These are phyloP conservation scores for Puccinia coronata DNA, from an alignment of 1,284 basidiomycete species.

Conservation along the genomic window DNA sequence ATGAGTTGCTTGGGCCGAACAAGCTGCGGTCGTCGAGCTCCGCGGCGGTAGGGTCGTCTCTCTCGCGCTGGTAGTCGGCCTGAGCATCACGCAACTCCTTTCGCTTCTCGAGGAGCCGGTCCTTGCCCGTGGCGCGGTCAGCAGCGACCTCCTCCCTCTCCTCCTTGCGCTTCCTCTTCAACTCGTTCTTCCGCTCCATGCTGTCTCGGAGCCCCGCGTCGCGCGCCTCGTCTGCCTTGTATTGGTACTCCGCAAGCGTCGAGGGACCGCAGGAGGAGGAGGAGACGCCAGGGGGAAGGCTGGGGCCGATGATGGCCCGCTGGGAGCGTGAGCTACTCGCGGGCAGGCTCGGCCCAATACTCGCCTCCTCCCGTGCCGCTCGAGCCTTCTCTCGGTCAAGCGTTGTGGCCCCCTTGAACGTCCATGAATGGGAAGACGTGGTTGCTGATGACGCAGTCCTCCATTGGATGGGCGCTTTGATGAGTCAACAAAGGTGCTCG, in stretches of 20 bases:
- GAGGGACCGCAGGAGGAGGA: too few species aligned
- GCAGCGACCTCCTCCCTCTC: conserved; percentile 22
- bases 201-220: not conserved
- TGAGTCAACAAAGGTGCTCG: not conserved
- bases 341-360: not conserved
- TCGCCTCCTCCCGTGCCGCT: conserved; percentile 11
- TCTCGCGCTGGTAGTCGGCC: conserved; percentile 13
- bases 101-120: conserved; percentile 22
- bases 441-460: conserved; percentile 5
- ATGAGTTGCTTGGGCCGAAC: conserved; percentile 24
- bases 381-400: conserved; percentile 23
- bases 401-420: conserved; percentile 26
- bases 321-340: not conserved
- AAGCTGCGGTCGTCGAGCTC: conserved; percentile 31
- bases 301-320: conserved; percentile 10
- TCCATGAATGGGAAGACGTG: conserved; percentile 34
- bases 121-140: conserved; percentile 23
- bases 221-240: not conserved
- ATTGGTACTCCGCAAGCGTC: not conserved
- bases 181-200: not conserved
- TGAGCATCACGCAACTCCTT: conserved; percentile 24
- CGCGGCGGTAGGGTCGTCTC: conserved; percentile 12
- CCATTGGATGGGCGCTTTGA: conserved; percentile 19
- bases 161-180: conserved; percentile 11
- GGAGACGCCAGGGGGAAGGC: not conserved